phyloP scores from a whole-genome alignment of 371 early-diverging fungal genomes.

The Lichtheimia ornata region DNA sequence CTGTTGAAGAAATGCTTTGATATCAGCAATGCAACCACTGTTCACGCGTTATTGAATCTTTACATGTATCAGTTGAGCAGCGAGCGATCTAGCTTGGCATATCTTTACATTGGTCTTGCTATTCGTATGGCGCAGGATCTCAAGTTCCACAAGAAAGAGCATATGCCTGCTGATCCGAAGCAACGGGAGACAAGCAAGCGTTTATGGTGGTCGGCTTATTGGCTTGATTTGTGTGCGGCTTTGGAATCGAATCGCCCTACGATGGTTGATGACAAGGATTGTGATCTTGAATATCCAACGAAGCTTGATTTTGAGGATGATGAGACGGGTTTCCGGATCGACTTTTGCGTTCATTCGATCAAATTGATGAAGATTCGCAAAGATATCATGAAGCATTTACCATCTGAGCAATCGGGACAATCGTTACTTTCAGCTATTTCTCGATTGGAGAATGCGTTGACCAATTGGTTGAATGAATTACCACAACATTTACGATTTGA shows the following conservation, averaged over 20 bases:
- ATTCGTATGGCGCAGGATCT: slow-evolving; percentile 71
- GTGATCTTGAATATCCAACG: slow-evolving; percentile 60
- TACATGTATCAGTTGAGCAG: slow-evolving; percentile 68
- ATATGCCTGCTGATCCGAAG: slow-evolving; percentile 50
- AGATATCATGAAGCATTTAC: slow-evolving; percentile 55
- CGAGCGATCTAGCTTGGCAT: slow-evolving; percentile 59
- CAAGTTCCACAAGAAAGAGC: slow-evolving; percentile 58
- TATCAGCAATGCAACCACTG: slow-evolving; percentile 56
- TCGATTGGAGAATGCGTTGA: slow-evolving; percentile 55
- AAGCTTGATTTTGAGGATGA: slow-evolving; percentile 51
- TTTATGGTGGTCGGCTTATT: slow-evolving; percentile 68
- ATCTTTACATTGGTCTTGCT: slow-evolving; percentile 63
- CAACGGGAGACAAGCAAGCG: slow-evolving; percentile 64
- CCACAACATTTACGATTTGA: slow-evolving; percentile 39
- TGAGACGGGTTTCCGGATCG: slow-evolving; percentile 48
- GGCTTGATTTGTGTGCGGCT: slow-evolving; percentile 59
- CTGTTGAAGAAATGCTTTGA: slow-evolving; percentile 64
- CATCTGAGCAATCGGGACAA: slow-evolving; percentile 51
- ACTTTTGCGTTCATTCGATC: slow-evolving; percentile 55
- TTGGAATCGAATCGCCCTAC: slow-evolving; percentile 54
- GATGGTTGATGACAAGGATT: slow-evolving; percentile 66
- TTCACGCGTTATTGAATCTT: slow-evolving; percentile 60
- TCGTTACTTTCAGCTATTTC: slow-evolving; percentile 53
- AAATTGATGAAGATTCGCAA: slow-evolving; percentile 63
- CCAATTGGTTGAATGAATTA: slow-evolving; percentile 54